These are phyloP conservation scores for Fusarium nelsonii DNA, from an alignment of 2,329 filamentous ascomycete genomes.

Conservation along the genomic window DNA sequence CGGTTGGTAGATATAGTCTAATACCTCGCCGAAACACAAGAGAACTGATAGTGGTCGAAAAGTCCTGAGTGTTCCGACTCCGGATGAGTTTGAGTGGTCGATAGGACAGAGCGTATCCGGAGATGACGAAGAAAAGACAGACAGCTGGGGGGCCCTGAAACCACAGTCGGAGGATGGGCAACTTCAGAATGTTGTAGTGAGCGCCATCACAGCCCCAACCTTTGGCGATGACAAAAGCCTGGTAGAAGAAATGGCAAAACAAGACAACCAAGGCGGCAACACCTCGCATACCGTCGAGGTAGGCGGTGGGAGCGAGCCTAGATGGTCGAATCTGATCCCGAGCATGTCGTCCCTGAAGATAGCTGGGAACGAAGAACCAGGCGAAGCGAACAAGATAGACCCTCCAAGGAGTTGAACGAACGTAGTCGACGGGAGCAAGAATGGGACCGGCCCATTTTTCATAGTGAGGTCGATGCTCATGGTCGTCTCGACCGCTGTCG, in stretches of 20 bases:
- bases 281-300: conserved; percentile 70
- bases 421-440: conserved; percentile 47
- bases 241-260: conserved; percentile 69
- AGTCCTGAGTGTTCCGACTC: conserved; percentile 53
- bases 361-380: conserved; percentile 66
- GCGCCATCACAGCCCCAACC: conserved; percentile 60
- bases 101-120: conserved; percentile 70
- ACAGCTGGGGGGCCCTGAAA: conserved; percentile 69
- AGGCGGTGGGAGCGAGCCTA: conserved; percentile 65
- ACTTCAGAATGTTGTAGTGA: conserved; percentile 62
- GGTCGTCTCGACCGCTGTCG: conserved; percentile 55
- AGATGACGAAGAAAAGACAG: conserved; percentile 72
- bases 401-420: conserved; percentile 54
- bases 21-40: conserved; percentile 65
- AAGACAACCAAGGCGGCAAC: conserved; percentile 68
- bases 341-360: conserved; percentile 60
- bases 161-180: conserved; percentile 66
- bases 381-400: conserved; percentile 54
- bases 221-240: conserved; percentile 64
- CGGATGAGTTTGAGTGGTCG: conserved; percentile 63
- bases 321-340: conserved; percentile 57
- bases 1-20: conserved; percentile 65
- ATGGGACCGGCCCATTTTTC: conserved; percentile 52
- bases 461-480: conserved; percentile 52
- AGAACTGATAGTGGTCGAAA: conserved; percentile 61